phyloP scores from a whole-genome alignment of 371 early-diverging fungal genomes.

The Mucor saturninus region DNA sequence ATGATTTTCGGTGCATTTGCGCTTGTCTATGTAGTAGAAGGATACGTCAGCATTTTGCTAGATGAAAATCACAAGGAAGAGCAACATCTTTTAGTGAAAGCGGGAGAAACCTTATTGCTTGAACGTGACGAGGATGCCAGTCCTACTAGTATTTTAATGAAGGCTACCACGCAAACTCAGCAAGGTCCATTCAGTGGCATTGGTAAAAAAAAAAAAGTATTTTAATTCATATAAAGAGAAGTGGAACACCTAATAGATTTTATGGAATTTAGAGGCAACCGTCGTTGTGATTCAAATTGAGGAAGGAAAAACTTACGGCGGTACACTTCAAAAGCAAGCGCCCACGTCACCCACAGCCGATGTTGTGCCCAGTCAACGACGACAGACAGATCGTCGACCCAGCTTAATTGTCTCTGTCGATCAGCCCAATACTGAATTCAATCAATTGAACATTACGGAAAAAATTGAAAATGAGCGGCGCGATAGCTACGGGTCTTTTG shows the following conservation, averaged over 20 bases:
- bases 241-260: background rate
- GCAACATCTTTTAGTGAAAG: slow-evolving; percentile 27
- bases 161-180: slow-evolving; percentile 14
- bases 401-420: slow-evolving; percentile 22
- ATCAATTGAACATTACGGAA: background rate
- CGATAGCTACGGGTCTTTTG: slow-evolving; percentile 43
- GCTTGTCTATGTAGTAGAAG: slow-evolving; percentile 61
- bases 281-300: slow-evolving; percentile 33
- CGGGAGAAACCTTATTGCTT: slow-evolving; percentile 56
- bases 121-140: slow-evolving; percentile 61
- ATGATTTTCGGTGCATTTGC: slow-evolving; percentile 57
- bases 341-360: background rate
- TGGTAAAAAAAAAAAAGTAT: slow-evolving; percentile 12
- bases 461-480: slow-evolving; percentile 18
- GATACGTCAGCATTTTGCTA: slow-evolving; percentile 44
- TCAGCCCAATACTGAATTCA: background rate
- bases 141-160: slow-evolving; percentile 52
- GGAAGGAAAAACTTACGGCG: slow-evolving; percentile 35
- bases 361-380: slow-evolving; percentile 30
- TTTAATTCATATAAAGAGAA: too few species aligned
- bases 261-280: slow-evolving; percentile 29
- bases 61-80: slow-evolving; percentile 35
- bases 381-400: slow-evolving; percentile 19
- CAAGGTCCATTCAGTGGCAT: background rate
- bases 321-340: slow-evolving; percentile 2